Evolutionary conservation across 257 asterid genomes (phyloP).

Genomic region (Ocimum tenuiflorum): DNA sequence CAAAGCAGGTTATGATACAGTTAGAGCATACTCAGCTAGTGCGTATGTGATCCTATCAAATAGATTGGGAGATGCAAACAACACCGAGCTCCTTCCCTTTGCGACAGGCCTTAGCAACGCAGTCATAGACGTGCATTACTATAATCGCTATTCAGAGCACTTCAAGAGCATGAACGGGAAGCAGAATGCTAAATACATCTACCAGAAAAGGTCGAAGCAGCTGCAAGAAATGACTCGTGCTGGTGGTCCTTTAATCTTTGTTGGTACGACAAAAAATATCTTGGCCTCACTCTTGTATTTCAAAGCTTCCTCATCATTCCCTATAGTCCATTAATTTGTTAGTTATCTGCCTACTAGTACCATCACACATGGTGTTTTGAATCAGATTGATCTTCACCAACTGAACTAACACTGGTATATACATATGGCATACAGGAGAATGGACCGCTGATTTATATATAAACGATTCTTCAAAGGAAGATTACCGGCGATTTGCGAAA

Average conservation of each 20-base stretch:
- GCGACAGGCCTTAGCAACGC: slow-evolving; percentile 27
- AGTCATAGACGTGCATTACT: slow-evolving; percentile 48
- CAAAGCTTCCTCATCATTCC: too few relatives aligned
- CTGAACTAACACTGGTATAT: not conserved
- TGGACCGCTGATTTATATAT: slow-evolving; percentile 38
- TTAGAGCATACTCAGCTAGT: slow-evolving; percentile 27
- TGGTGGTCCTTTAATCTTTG: slow-evolving; percentile 43
- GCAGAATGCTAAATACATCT: slow-evolving; percentile 32
- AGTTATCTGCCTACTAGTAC: too few relatives aligned
- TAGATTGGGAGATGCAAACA: slow-evolving; percentile 39
- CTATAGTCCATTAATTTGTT: too few relatives aligned
- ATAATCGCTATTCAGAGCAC: slow-evolving; percentile 31
- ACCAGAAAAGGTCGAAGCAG: slow-evolving; percentile 29
- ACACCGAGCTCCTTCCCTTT: slow-evolving; percentile 31
- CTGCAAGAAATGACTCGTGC: slow-evolving; percentile 34
- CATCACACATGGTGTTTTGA: too few relatives aligned
- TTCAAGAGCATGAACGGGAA: slow-evolving; percentile 27
- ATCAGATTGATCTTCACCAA: not conserved
- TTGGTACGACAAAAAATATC: slow-evolving; percentile 25
- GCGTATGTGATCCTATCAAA: slow-evolving; percentile 39
- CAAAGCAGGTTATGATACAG: slow-evolving; percentile 41
- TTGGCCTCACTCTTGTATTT: not conserved
- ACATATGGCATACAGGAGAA: slow-evolving; percentile 29
- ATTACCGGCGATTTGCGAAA: slow-evolving; percentile 33
- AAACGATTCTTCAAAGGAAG: slow-evolving; percentile 18